phyloP scores from a whole-genome alignment of 352 stramenopile species.

The Globisporangium paroecandrum region DNA sequence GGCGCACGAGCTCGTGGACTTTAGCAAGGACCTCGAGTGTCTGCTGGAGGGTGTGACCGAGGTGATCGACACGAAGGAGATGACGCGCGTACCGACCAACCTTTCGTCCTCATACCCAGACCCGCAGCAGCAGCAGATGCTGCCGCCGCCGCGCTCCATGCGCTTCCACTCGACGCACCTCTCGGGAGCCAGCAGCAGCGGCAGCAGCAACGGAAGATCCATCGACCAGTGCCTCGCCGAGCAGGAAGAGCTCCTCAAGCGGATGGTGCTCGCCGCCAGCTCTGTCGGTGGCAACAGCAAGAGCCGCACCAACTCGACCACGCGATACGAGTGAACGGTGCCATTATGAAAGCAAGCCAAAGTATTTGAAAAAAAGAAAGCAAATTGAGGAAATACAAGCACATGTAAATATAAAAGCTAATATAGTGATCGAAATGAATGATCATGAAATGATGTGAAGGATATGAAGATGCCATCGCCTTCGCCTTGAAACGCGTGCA shows the following conservation, averaged over 20 bases:
- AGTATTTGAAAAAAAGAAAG: neutral
- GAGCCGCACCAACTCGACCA: slow-evolving; percentile 7
- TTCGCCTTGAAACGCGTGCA: neutral
- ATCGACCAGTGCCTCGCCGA: slow-evolving; percentile 28
- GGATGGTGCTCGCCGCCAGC: slow-evolving; percentile 22
- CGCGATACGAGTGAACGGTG: neutral
- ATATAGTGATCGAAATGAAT: neutral
- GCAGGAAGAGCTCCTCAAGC: slow-evolving; percentile 28
- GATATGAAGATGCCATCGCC: neutral
- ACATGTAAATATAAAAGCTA: neutral
- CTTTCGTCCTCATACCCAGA: neutral
- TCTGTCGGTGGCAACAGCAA: neutral
- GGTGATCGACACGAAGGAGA: slow-evolving; percentile 51
- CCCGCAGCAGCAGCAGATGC: neutral
- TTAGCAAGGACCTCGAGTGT: slow-evolving; percentile 23
- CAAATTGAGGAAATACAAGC: neutral
- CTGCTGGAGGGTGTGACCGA: slow-evolving; percentile 30
- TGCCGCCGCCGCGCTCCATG: neutral
- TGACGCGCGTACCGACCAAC: slow-evolving; percentile 20
- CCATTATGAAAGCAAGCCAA: neutral
- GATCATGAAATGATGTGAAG: neutral
- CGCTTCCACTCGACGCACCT: slow-evolving; percentile 1
- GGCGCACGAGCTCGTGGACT: slow-evolving; percentile 19
- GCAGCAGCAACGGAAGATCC: slow-evolving; percentile 1
- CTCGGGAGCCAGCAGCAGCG: neutral